phyloP scores from a whole-genome alignment of 2,329 filamentous ascomycete species.

The Fusarium paranaense region DNA sequence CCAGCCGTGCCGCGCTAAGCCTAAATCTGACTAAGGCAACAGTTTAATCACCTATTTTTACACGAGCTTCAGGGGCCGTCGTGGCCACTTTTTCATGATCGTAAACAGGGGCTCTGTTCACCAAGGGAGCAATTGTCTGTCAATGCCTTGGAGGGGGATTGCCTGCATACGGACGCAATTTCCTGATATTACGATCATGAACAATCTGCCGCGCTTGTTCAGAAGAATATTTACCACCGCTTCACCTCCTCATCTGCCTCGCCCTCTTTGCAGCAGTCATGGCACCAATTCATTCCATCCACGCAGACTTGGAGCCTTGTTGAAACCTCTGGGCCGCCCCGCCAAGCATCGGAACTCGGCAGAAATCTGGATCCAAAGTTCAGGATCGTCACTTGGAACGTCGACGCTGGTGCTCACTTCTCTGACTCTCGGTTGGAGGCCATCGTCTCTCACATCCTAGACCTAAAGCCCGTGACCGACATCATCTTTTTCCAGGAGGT shows the following conservation, averaged over 20 bases:
- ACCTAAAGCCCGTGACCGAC: not conserved
- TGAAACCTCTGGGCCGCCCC: constrained; percentile 8
- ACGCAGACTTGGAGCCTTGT: constrained; percentile 8
- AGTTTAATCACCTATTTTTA: constrained; percentile 23
- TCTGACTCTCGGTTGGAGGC: constrained; percentile 37
- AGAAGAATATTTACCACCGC: not conserved
- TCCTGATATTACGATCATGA: constrained; percentile 7
- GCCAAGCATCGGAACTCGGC: constrained; percentile 34
- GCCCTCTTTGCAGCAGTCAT: constrained; percentile 5
- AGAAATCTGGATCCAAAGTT: constrained; percentile 26
- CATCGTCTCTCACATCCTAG: constrained; percentile 44
- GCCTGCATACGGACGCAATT: constrained; percentile 12
- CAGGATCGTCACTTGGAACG: constrained; percentile 49
- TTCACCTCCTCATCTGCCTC: not conserved
- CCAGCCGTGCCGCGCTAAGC: constrained; percentile 28
- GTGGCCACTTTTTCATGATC: constrained; percentile 19
- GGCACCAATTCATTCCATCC: constrained; percentile 16
- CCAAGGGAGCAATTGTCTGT: not conserved
- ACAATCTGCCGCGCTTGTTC: not conserved
- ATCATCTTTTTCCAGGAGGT: constrained; percentile 21
- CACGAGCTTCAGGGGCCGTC: constrained; percentile 23
- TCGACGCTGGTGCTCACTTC: constrained; percentile 38
- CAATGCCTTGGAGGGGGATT: not conserved
- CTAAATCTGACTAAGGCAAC: constrained; percentile 4
- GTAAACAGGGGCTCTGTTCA: constrained; percentile 12